Conservation (phyloP, 2,329 filamentous ascomycete species). For the Pestalotiopsis sp. region DNA sequence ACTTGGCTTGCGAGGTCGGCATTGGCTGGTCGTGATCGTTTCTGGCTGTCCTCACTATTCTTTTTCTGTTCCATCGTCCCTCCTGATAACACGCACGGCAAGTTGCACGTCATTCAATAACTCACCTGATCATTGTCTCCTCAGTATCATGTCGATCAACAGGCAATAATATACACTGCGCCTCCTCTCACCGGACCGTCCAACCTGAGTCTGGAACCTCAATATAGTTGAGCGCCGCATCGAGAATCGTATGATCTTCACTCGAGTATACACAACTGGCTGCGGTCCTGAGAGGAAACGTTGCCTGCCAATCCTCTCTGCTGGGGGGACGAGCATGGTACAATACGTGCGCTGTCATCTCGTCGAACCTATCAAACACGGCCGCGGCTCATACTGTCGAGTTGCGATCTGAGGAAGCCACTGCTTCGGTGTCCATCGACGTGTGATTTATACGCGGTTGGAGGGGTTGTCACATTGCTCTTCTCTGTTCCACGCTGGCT, state of each 20-base stretch:
- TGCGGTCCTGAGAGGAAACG: neutral
- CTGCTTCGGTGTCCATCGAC: too few relatives aligned
- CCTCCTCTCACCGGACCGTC: neutral
- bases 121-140: neutral
- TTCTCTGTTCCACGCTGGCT: too few relatives aligned
- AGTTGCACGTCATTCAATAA: neutral
- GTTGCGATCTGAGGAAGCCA: too few relatives aligned
- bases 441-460: too few relatives aligned
- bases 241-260: conserved; percentile 3
- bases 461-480: too few relatives aligned
- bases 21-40: too few relatives aligned
- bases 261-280: neutral
- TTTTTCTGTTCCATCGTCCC: too few relatives aligned
- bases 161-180: neutral
- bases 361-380: neutral
- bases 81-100: too few relatives aligned
- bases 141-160: neutral
- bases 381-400: neutral
- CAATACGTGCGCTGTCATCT: neutral
- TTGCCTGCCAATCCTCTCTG: neutral
- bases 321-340: neutral
- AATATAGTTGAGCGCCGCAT: neutral
- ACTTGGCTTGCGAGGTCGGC: too few relatives aligned
- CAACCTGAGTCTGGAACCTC: neutral
- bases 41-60: too few relatives aligned